Evolutionary conservation across 345 rosid genomes (phyloP), one percentile per base, ranked within the genome.

Genomic region (Xanthoceras sorbifolium): DNA sequence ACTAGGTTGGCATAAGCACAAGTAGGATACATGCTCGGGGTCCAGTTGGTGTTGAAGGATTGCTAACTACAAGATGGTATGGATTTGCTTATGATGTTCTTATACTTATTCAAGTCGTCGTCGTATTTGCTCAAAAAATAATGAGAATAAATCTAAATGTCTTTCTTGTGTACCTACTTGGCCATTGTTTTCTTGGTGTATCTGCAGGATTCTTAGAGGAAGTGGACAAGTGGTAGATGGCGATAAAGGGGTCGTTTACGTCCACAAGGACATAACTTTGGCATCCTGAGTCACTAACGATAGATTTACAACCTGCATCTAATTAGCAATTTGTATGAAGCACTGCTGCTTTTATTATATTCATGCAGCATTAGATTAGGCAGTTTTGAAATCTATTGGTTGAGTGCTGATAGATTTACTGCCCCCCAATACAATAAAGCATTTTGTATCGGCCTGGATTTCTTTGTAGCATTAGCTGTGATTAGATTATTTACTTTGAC

Each of bases 21-120:
- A 88, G 98, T 78, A 87, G 97, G 82, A 97, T 97, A 72, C 99
- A 97, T 81, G 99, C 99, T 15, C 97, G 99, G 7, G 99, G 99
- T 73, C 98, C 99, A 57, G 99, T 97, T 1, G 99, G 98, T 52
- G 98, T 97, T 9, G 99, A 92, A 85, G 99, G 99, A 74, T 67
- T 97, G 83, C 80, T 97, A 67, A 97, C 99, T 20, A 97, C 98
- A 64, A 83, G 92, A 94, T 97, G 99, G 99, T 97, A 88, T 61
- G 80, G 5, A 60, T 50, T 73, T 40, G 34, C 64, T 48, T 65
- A 20, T 18, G 17, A 55, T 40, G 10, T 68, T 74, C 3, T 8
- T 6, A 1, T 55, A 64, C 25, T 38, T 29, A 29, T 79, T 29
- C 11, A 18, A 29, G 42, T 36, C 29, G 20, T 54, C 14, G 15